These are phyloP conservation scores for Kwoniella sp. DNA, from an alignment of 768 basidiomycete species.

Conservation along the genomic window DNA sequence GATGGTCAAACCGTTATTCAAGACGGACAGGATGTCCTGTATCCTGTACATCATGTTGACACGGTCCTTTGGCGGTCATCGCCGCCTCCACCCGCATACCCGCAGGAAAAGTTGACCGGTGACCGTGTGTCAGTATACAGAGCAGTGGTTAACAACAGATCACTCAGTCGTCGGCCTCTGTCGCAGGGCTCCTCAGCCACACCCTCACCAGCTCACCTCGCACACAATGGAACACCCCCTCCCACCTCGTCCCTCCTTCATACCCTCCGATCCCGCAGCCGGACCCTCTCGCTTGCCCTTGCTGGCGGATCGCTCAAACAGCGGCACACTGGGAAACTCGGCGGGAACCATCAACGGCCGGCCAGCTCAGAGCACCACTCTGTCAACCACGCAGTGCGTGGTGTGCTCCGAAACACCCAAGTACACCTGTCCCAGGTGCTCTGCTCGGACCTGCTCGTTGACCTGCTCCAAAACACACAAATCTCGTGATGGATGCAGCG, in stretches of 20 bases:
- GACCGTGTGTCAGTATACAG: too few relatives aligned
- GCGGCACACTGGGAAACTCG: too few relatives aligned
- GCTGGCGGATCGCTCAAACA: too few relatives aligned
- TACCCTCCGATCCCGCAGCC: not conserved
- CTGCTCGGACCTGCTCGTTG: constrained; percentile 39
- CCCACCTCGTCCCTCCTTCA: not conserved
- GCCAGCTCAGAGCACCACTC: too few relatives aligned
- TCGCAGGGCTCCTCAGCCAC: not conserved
- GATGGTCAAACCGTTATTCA: too few relatives aligned
- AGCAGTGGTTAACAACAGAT: too few relatives aligned
- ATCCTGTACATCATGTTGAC: too few relatives aligned
- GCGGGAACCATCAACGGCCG: too few relatives aligned
- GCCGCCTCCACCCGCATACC: not conserved
- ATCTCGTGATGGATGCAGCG: constrained; percentile 27
- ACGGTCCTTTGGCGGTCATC: too few relatives aligned
- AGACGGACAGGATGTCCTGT: too few relatives aligned
- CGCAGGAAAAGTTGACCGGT: not conserved
- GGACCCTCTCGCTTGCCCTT: constrained; percentile 6
- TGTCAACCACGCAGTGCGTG: constrained; percentile 10
- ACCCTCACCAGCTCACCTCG: not conserved
- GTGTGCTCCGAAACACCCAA: constrained; percentile 33
- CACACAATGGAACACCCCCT: not conserved
- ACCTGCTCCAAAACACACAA: constrained; percentile 44
- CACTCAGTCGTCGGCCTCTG: too few relatives aligned
- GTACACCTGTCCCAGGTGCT: constrained; percentile 48